Conservation (phyloP, 169 alveolate species). For the Eimeria acervulina region DNA sequence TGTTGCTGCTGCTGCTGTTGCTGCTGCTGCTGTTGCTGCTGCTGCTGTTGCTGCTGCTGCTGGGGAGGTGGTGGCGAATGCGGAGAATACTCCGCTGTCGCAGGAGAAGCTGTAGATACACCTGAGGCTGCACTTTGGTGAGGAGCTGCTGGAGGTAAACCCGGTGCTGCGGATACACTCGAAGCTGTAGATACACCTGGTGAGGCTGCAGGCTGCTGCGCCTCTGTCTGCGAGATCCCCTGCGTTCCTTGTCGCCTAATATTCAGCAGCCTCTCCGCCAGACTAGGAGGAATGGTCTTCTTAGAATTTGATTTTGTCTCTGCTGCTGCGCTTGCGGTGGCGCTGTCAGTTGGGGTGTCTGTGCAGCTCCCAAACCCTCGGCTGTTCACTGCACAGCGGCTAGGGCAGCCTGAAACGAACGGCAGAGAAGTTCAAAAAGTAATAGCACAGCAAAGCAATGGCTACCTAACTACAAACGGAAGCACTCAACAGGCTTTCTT, state of each 20-base stretch:
- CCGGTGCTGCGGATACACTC: too few relatives aligned
- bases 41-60: neutral
- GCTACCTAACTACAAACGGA: neutral
- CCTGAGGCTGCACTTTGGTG: neutral
- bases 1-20: neutral
- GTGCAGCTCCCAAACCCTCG: neutral
- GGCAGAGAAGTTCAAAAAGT: neutral
- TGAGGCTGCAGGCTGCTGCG: neutral
- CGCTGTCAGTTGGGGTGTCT: constrained; percentile 1
- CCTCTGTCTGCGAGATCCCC: too few relatives aligned
- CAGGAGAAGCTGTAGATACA: neutral
- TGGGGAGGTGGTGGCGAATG: neutral
- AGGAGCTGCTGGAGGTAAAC: too few relatives aligned
- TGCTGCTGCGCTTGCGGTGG: too few relatives aligned
- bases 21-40: neutral
- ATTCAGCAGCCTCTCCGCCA: neutral
- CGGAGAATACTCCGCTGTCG: neutral
- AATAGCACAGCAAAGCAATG: neutral
- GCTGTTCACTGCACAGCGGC: neutral
- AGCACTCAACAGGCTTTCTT: too few relatives aligned
- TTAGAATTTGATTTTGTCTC: neutral
- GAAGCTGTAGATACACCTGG: neutral
- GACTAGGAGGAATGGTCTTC: neutral
- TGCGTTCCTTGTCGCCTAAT: too few relatives aligned
- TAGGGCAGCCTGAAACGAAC: neutral